Evolutionary conservation across 2,329 filamentous ascomycete species (phyloP).

Genomic region (Sporothrix luriei): DNA sequence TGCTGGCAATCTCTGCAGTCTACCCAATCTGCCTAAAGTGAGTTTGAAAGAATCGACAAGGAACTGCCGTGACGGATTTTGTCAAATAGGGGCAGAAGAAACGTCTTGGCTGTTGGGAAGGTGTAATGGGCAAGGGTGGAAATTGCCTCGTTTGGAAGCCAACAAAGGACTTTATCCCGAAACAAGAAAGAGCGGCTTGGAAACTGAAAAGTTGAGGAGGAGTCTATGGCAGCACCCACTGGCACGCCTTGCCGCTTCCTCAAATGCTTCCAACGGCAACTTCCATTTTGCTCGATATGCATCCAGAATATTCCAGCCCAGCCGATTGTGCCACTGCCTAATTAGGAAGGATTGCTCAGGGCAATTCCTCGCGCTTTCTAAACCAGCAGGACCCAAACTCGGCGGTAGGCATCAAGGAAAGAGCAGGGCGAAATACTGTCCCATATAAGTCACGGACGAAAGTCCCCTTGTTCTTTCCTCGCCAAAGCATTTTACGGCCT

Average conservation of each 20-base stretch:
- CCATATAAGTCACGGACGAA: constrained; percentile 25
- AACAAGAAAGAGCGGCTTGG: constrained; percentile 18
- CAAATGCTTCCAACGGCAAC: background rate
- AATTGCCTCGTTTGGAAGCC: constrained; percentile 12
- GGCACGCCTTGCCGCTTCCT: background rate
- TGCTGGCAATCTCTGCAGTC: background rate
- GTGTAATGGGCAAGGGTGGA: background rate
- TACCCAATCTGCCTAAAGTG: background rate
- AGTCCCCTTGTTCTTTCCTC: constrained; percentile 29
- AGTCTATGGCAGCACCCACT: too few species aligned
- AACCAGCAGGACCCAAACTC: constrained; percentile 4
- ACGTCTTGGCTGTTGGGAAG: background rate
- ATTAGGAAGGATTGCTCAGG: background rate
- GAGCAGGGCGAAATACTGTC: constrained; percentile 24
- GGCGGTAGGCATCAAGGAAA: background rate
- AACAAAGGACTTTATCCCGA: background rate
- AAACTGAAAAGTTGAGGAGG: too few species aligned
- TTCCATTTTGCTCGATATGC: background rate
- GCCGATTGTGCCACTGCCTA: background rate
- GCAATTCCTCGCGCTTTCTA: background rate
- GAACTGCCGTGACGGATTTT: background rate
- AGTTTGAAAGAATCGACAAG: background rate
- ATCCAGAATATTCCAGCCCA: background rate
- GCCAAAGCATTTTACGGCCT: background rate
- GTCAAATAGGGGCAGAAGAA: constrained; percentile 4